These are phyloP conservation scores for Tetracentron sinense DNA, from an alignment of 164 flowering plant genomes.

Conservation along the genomic window DNA sequence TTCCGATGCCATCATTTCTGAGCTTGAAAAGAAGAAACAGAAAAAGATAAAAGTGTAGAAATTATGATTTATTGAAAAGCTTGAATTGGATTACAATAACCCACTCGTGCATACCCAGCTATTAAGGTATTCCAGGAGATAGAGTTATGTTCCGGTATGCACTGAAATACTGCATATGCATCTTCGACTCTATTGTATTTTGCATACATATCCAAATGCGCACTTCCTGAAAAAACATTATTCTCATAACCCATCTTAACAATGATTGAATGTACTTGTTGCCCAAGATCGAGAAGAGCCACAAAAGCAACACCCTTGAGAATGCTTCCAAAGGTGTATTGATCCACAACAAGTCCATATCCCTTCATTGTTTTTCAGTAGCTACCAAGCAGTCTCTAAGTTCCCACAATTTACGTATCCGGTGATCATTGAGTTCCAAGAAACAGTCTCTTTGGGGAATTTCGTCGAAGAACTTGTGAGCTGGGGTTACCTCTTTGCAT, in stretches of 20 bases:
- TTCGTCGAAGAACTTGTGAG: too few species aligned
- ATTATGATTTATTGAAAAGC: too few species aligned
- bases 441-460: conserved; percentile 63
- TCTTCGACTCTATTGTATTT: conserved; percentile 59
- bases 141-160: conserved; percentile 40
- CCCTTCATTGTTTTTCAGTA: conserved; percentile 44
- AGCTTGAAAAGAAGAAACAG: too few species aligned
- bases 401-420: conserved; percentile 48
- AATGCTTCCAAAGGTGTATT: conserved; percentile 61
- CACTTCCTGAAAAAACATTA: conserved; percentile 62
- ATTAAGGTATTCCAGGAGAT: conserved; percentile 84
- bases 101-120: conserved; percentile 42
- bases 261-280: conserved; percentile 50
- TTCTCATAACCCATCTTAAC: conserved; percentile 45
- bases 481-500: conserved; percentile 35
- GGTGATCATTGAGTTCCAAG: too few species aligned
- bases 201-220: conserved; percentile 79
- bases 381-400: conserved; percentile 32
- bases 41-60: too few species aligned
- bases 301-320: conserved; percentile 52
- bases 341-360: conserved; percentile 45
- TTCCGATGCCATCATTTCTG: too few species aligned
- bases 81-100: too few species aligned
- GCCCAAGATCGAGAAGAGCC: conserved; percentile 34
- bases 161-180: conserved; percentile 44